A percentile compares a stretch with the other conserved stretches of the same genome.
Evolutionary conservation across 257 asterid genomes (phyloP).

Genomic region (Hygrophila difformis): DNA sequence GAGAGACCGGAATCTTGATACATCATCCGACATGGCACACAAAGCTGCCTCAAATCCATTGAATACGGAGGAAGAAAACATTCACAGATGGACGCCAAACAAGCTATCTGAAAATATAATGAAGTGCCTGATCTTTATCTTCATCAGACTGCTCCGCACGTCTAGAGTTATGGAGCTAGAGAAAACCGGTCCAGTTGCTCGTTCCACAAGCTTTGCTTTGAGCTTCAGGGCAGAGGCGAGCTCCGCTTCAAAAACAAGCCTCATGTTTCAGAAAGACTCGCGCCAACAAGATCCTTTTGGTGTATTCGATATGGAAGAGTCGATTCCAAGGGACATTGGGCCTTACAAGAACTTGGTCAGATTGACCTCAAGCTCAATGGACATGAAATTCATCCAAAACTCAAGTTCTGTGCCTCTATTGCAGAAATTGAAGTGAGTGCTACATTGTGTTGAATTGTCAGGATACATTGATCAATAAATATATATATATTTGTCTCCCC

Average conservation of each 20-base stretch:
- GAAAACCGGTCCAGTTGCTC: constrained; percentile 58
- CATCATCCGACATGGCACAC: constrained; percentile 20
- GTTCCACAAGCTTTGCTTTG: constrained; percentile 54
- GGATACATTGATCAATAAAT: not conserved
- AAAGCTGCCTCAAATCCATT: constrained; percentile 34
- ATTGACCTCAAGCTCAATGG: constrained; percentile 50
- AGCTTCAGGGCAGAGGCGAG: constrained; percentile 68
- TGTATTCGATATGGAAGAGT: constrained; percentile 50
- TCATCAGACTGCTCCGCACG: constrained; percentile 61
- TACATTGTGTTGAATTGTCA: no score
- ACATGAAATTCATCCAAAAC: constrained; percentile 50
- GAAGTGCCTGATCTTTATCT: constrained; percentile 72
- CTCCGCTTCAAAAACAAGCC: constrained; percentile 27
- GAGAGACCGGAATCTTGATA: constrained; percentile 49
- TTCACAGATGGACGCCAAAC: constrained; percentile 70
- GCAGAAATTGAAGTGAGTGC: constrained; percentile 51
- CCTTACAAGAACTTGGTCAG: constrained; percentile 69
- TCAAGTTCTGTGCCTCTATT: constrained; percentile 52
- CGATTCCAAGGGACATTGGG: constrained; percentile 60
- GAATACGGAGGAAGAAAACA: constrained; percentile 52
- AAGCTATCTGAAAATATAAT: constrained; percentile 80
- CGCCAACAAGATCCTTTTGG: constrained; percentile 94
- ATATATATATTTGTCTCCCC: not conserved
- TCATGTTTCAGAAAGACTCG: constrained; percentile 47
- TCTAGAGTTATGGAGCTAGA: constrained; percentile 75